Base-by-base conservation (phyloP, 1,284 basidiomycete species). In the Wallemia hederae region DNA sequence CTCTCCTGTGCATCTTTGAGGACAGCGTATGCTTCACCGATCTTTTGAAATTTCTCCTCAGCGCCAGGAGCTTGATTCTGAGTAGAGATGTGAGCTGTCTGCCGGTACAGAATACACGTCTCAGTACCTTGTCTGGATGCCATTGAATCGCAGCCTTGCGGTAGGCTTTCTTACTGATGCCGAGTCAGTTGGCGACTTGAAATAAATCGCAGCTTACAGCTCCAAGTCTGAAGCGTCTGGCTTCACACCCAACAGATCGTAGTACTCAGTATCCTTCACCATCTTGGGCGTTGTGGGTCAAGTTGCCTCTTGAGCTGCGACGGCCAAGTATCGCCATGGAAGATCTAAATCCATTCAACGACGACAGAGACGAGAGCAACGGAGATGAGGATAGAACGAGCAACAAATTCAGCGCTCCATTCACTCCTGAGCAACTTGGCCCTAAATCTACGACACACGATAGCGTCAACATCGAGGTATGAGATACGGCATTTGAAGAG, bases 11-110 rank as follows among this genome's bases (percentile, higher is more conserved):
- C 85, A 71, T 2, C 2, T 25, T 25, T 29, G 1, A 56, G n/a
- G 17, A 24, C 24, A 25, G 58, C 2, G 33, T 27, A 55, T 24
- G 59, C 76, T 63, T 68, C 82, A 81, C 85, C 86, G 67, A 94
- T 85, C 60, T 91, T 85, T 72, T 94, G 90, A 75, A 96, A 94
- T 74, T 81, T 88, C 69, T 85, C 81, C 69, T 89, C 86, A 3
- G 88, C 88, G 68, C 87, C 85, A 24, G 80, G 77, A 1, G 84
- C 82, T 15, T 79, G 76, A 69, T 96, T 94, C 77, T 91, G 91
- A 74, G 94, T 89, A 11, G 89, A 88, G 69, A 91, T 88, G 69
- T 82, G 89, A 62, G 2, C 17, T 19, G 55, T n/a, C 22, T 27
- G 55, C n/a, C 7, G 56, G 49, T 33, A 28, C 49, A 39, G 61